Percentiles rank a stretch among this genome's conserved stretches.
These are phyloP conservation scores for Pythium sukuiense DNA, from an alignment of 352 stramenopile genomes.

Conservation along the genomic window DNA sequence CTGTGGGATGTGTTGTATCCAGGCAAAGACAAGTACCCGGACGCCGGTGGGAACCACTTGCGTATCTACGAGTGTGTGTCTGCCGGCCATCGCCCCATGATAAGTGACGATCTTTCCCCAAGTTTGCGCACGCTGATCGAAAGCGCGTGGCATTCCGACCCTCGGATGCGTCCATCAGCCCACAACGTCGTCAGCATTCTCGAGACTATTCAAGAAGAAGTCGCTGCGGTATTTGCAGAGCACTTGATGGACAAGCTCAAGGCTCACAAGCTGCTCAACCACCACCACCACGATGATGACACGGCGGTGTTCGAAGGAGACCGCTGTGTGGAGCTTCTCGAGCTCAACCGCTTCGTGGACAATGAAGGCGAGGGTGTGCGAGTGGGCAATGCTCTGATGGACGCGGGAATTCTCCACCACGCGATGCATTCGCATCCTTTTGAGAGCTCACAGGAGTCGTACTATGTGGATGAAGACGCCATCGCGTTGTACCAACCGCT, in stretches of 20 bases:
- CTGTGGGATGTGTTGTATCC: slow-evolving; percentile 65
- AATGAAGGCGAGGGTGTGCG: slow-evolving; percentile 41
- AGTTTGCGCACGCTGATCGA: slow-evolving; percentile 44
- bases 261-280: slow-evolving; percentile 19
- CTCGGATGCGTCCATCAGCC: slow-evolving; percentile 38
- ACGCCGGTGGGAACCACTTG: slow-evolving; percentile 28
- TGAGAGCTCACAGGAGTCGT: slow-evolving; percentile 31
- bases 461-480: slow-evolving; percentile 50
- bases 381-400: slow-evolving; percentile 51
- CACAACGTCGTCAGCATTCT: slow-evolving; percentile 38
- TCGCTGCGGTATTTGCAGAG: slow-evolving; percentile 34
- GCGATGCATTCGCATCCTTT: slow-evolving; percentile 39
- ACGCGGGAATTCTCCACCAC: slow-evolving; percentile 48
- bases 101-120: slow-evolving; percentile 30
- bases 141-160: slow-evolving; percentile 39
- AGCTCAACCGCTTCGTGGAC: slow-evolving; percentile 20
- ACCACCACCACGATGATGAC: slow-evolving; percentile 26
- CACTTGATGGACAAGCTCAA: slow-evolving; percentile 21
- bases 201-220: slow-evolving; percentile 44
- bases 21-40: slow-evolving; percentile 37
- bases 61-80: slow-evolving; percentile 42
- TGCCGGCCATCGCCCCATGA: slow-evolving; percentile 31
- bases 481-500: slow-evolving; percentile 33
- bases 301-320: slow-evolving; percentile 33
- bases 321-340: slow-evolving; percentile 36